Conservation (phyloP, 768 basidiomycete genomes). For the Suillus lakei region DNA sequence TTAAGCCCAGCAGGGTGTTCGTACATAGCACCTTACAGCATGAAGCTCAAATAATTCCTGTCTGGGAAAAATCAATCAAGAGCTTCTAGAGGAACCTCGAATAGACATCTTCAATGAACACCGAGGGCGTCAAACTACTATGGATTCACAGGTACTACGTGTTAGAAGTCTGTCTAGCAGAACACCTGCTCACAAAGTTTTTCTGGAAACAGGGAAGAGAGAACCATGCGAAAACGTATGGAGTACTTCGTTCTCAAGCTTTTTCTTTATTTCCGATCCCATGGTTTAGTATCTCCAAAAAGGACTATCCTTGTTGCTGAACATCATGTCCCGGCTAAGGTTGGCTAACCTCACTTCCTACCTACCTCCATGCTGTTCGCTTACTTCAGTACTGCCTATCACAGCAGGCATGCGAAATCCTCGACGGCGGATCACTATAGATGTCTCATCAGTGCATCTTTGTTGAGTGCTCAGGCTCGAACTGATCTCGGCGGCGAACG, state of each 20-base stretch:
- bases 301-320: background rate
- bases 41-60: background rate
- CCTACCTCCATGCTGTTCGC: background rate
- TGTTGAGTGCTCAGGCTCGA: background rate
- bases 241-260: background rate
- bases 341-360: background rate
- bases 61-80: background rate
- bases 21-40: background rate
- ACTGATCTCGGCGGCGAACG: background rate
- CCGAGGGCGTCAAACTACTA: background rate
- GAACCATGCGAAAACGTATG: background rate
- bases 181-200: background rate
- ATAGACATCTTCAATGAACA: background rate
- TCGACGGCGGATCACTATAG: background rate
- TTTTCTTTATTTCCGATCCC: background rate
- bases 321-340: background rate
- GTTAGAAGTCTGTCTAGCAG: background rate
- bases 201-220: background rate
- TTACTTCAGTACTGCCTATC: background rate
- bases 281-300: conserved; percentile 1
- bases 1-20: background rate
- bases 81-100: background rate
- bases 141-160: background rate
- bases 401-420: background rate
- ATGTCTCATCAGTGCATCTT: background rate